Percentiles rank a stretch among this genome's conserved stretches.
Conservation (phyloP, 345 rosid genomes). For the Fremontodendron californicum region DNA sequence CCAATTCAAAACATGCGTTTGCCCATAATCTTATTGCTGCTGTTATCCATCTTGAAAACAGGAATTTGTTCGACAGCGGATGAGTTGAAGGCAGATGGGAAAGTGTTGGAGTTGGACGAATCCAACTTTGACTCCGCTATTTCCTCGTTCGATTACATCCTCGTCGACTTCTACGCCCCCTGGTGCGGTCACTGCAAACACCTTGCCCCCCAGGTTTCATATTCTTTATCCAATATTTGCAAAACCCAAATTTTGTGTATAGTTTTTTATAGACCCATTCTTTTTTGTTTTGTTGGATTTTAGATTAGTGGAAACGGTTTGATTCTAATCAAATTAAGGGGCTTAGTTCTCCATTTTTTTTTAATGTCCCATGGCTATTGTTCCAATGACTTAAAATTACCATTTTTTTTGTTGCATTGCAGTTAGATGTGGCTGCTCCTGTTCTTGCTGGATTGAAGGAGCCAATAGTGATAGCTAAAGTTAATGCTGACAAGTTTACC, state of each 20-base stretch:
- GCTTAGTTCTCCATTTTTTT: not conserved
- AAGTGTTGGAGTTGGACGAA: slow-evolving; percentile 79
- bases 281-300: not conserved
- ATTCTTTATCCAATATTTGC: not conserved
- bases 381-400: not conserved
- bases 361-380: not conserved
- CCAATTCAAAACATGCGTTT: slow-evolving; percentile 1
- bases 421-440: slow-evolving; percentile 91
- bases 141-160: slow-evolving; percentile 65
- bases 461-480: slow-evolving; percentile 78
- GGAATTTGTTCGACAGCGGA: slow-evolving; percentile 12
- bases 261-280: slow-evolving; percentile 1
- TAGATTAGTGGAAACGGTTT: not conserved
- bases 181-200: slow-evolving; percentile 99
- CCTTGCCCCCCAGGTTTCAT: slow-evolving; percentile 72
- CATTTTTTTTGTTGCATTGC: slow-evolving; percentile 21
- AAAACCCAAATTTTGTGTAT: not conserved
- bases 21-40: not conserved
- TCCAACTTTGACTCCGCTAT: slow-evolving; percentile 82
- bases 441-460: slow-evolving; percentile 59
- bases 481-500: slow-evolving; percentile 74
- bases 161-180: slow-evolving; percentile 93
- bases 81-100: slow-evolving; percentile 53
- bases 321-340: not conserved
- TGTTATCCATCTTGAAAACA: not conserved